Evolutionary conservation across 345 rosid genomes (phyloP).

Genomic region (Eucalyptus pauciflora): DNA sequence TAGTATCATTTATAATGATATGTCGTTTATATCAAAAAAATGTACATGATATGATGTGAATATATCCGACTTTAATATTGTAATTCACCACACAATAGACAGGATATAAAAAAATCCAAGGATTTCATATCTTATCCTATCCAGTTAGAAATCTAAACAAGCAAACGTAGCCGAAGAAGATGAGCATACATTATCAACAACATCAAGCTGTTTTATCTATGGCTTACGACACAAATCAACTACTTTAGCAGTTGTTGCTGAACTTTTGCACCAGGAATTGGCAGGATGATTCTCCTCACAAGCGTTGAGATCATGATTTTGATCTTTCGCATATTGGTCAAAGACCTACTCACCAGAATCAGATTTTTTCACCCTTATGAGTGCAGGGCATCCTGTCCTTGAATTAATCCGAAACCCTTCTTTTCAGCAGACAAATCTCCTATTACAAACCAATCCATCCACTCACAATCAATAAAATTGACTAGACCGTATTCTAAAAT

Average conservation of each 20-base stretch:
- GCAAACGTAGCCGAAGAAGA: not conserved
- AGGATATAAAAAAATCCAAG: too few species aligned
- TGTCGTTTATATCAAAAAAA: too few species aligned
- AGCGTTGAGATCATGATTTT: constrained; percentile 65
- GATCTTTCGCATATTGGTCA: constrained; percentile 68
- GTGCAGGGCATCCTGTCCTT: constrained; percentile 78
- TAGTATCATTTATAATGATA: too few species aligned
- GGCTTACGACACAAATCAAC: constrained; percentile 24
- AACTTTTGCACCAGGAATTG: constrained; percentile 18
- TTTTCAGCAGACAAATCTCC: constrained; percentile 71
- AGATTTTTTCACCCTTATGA: constrained; percentile 60
- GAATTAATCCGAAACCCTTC: constrained; percentile 86
- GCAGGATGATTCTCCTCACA: constrained; percentile 19
- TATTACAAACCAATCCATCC: constrained; percentile 64
- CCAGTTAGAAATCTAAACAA: too few species aligned
- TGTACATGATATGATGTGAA: too few species aligned
- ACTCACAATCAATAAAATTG: constrained; percentile 65
- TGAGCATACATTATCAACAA: constrained; percentile 15
- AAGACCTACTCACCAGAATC: constrained; percentile 79
- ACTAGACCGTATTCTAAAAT: constrained; percentile 58
- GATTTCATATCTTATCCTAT: too few species aligned
- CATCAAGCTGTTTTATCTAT: constrained; percentile 30
- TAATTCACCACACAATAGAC: too few species aligned
- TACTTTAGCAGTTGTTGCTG: constrained; percentile 19
- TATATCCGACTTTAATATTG: too few species aligned